These are phyloP conservation scores for Xeromyces bisporus DNA, from an alignment of 495 filamentous ascomycete species.

Conservation along the genomic window DNA sequence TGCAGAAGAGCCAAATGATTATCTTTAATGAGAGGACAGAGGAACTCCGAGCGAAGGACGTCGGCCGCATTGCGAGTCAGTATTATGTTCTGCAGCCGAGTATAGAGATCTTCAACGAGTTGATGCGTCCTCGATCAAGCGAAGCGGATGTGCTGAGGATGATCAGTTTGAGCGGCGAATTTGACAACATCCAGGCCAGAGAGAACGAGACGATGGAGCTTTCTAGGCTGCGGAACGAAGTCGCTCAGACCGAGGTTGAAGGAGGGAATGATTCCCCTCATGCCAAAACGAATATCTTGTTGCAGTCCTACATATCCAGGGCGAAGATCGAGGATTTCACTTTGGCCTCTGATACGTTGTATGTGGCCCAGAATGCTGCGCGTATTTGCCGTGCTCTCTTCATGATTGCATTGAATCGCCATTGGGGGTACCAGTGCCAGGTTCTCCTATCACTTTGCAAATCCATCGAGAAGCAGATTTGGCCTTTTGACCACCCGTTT, in stretches of 20 bases:
- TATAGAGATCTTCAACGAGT: constrained; percentile 84
- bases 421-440: constrained; percentile 88
- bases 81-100: constrained; percentile 88
- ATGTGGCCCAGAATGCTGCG: constrained; percentile 88
- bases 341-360: constrained; percentile 74
- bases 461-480: constrained; percentile 88
- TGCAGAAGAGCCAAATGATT: constrained; percentile 94
- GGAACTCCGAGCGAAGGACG: constrained; percentile 78
- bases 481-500: constrained; percentile 88
- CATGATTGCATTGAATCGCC: constrained; percentile 87
- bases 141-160: constrained; percentile 86
- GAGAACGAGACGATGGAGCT: constrained; percentile 79
- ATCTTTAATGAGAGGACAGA: constrained; percentile 91
- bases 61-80: constrained; percentile 91
- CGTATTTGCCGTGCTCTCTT: constrained; percentile 91
- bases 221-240: constrained; percentile 42
- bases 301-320: constrained; percentile 90
- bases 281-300: constrained; percentile 84
- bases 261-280: constrained; percentile 63
- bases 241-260: constrained; percentile 53
- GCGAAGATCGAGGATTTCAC: constrained; percentile 83
- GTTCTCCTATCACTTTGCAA: constrained; percentile 82
- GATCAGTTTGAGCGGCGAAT: constrained; percentile 93
- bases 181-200: constrained; percentile 85
- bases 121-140: constrained; percentile 66